A percentile compares a stretch with the other conserved stretches of the same genome.
These are phyloP conservation scores for Cordyceps fumosorosea DNA, from an alignment of 2,329 filamentous ascomycete species.

Conservation along the genomic window DNA sequence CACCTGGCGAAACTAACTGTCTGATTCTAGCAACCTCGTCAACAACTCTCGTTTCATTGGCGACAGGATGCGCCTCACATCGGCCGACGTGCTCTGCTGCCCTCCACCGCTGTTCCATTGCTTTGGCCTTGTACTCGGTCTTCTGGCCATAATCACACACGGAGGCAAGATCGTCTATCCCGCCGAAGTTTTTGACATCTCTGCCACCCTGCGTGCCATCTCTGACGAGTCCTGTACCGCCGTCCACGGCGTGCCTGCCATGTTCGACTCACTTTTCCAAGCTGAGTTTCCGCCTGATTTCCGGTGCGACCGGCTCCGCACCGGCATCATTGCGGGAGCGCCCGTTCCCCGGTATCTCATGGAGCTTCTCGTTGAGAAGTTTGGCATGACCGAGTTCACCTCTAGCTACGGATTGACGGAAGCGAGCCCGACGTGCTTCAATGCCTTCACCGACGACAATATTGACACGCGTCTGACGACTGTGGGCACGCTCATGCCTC, in stretches of 20 bases:
- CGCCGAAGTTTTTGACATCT: slow-evolving; percentile 64
- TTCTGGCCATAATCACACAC: slow-evolving; percentile 66
- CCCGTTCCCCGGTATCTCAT: slow-evolving; percentile 71
- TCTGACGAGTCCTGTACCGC: slow-evolving; percentile 64
- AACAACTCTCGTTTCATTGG: slow-evolving; percentile 67
- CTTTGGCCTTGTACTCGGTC: slow-evolving; percentile 72
- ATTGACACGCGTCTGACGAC: slow-evolving; percentile 61
- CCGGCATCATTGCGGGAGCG: slow-evolving; percentile 72
- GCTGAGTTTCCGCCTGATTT: slow-evolving; percentile 35
- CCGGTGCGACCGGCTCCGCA: slow-evolving; percentile 52
- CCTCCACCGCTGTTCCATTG: slow-evolving; percentile 82
- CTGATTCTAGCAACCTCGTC: slow-evolving; percentile 42
- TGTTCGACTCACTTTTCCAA: slow-evolving; percentile 65
- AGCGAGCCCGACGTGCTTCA: slow-evolving; percentile 74
- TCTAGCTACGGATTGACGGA: slow-evolving; percentile 70
- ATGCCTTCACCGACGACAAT: slow-evolving; percentile 67
- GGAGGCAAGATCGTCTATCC: slow-evolving; percentile 73
- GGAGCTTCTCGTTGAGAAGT: slow-evolving; percentile 61
- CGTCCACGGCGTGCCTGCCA: slow-evolving; percentile 74
- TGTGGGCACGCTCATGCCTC: slow-evolving; percentile 70
- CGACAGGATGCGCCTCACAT: slow-evolving; percentile 64
- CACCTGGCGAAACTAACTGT: slow-evolving; percentile 7
- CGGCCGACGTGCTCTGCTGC: slow-evolving; percentile 66
- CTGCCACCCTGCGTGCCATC: slow-evolving; percentile 59
- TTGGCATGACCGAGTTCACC: slow-evolving; percentile 71